Evolutionary conservation across 805 yeast species (phyloP), one percentile per base, ranked within the genome.

Genomic region (Ogataea ramenticola): DNA sequence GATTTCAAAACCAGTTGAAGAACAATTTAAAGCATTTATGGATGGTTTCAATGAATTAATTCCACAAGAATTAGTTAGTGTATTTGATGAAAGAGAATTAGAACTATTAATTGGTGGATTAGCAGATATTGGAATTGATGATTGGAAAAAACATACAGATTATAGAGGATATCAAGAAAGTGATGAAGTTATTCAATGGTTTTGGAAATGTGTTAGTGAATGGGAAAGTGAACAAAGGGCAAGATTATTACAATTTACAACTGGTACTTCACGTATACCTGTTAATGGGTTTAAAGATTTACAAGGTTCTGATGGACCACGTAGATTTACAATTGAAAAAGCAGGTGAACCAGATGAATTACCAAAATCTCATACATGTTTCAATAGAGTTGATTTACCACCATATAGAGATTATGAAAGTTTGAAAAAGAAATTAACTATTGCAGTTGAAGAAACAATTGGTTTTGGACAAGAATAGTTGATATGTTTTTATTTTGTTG

Each of bases 141-240:
- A 93, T 71, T 93, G 99, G 99, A 93, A 89, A 70, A 90, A 88
- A 63, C 97, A 93, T 65, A 93, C 99, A 19, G 99, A 93, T 66
- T 93, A 93, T 69, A 80, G 99, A 70, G 99, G 99, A 5, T 93
- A 91, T 67, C 91, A 89, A 62, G 98, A 93, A 67, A 80, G 80
- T 51, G 99, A 93, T 67, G 96, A 89, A 68, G 96, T 89, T 41
- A 82, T 93, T 54, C 95, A 91, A 70, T 93, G 99, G 99, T 93
- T 93, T 78, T 93, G 99, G 99, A 81, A 80, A 65, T 85, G 95
- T 67, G 81, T 93, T 54, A 72, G 82, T 42, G 86, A 82, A 61
- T 90, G 97, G 97, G 98, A 93, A 62, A 78, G 89, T 44, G 99
- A 93, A 65, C 97, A 91, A 65, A 85, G 89, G 65, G 96, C 98